Base-by-base conservation (phyloP, 345 rosid species). In the Passiflora organensis region DNA sequence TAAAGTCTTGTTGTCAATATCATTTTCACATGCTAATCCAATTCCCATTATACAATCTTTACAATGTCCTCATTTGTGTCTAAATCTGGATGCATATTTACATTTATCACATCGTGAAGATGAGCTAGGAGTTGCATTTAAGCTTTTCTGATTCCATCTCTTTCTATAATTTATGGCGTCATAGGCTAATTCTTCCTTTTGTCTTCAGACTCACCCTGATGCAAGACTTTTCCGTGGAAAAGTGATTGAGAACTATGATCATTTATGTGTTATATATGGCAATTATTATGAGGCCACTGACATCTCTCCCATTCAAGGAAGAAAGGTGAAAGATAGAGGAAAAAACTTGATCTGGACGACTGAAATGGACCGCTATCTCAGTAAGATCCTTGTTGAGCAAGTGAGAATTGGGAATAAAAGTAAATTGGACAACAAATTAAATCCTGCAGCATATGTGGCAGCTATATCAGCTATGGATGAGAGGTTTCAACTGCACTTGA, bases 401-500 rank as follows among this genome's bases (percentile, higher is more conserved):
- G 13, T 41, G 43, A 41, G 43, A 15, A 41, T 41, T 41, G 43
- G 43, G 43, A 41, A 8, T 41, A 41, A 24, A 28, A 37, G 47
- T 55, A 36, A 63, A 37, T 16, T 22, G 49, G 46, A 54, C 19
- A 46, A 63, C 11, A 37, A 46, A 54, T 48, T 63, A 13, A 54
- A 53, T 34, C 42, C 60, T 12, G 38, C 20, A 44, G 59, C 53
- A 34, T 63, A 44, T 44, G 16, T 36, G 48, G 60, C 54, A 22
- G 60, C 67, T 37, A n/a, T 48, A 38, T 63, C 54, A 6, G 46
- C 46, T 43, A 13, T 62, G 38, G 45, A 36, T 53, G 18, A 54
- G 45, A 53, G 67, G 25, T 62, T 62, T 62, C 59, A 45, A 15
- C 48, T 37, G 23, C 41, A 55, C 20, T 37, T 54, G 60, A 63